A percentile compares a stretch with the other conserved stretches of the same genome.
Conservation (phyloP, 1,284 basidiomycete species). For the Malassezia obtusa region DNA sequence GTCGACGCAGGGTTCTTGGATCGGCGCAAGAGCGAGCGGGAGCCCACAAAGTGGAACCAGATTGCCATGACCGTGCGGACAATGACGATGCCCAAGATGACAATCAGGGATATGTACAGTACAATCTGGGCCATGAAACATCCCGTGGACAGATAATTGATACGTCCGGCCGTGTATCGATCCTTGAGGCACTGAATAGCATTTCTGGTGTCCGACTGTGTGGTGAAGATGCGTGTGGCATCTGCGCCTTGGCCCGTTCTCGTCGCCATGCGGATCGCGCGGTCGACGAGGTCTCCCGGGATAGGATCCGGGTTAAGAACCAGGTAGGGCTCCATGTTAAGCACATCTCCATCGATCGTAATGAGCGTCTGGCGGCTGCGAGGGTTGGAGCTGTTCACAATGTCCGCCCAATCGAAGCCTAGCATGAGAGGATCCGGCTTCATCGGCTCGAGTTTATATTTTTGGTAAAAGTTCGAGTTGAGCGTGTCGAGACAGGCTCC, state of each 20-base stretch:
- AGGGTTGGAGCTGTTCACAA: slow-evolving; percentile 3
- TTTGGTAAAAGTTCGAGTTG: not conserved
- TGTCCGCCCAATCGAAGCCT: slow-evolving; percentile 43
- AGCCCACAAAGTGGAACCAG: slow-evolving; percentile 89
- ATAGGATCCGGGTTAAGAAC: slow-evolving; percentile 61
- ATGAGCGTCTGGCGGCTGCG: slow-evolving; percentile 21
- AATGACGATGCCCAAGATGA: slow-evolving; percentile 81
- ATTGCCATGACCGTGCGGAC: slow-evolving; percentile 92
- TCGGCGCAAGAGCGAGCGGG: slow-evolving; percentile 55
- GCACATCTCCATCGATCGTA: slow-evolving; percentile 83
- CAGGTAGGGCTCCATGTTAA: slow-evolving; percentile 80
- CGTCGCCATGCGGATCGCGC: slow-evolving; percentile 61
- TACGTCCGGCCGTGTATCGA: slow-evolving; percentile 63
- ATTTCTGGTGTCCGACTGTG: slow-evolving; percentile 18
- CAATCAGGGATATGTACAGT: slow-evolving; percentile 79
- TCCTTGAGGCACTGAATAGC: slow-evolving; percentile 38
- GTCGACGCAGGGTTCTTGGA: slow-evolving; percentile 16
- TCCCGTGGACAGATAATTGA: slow-evolving; percentile 90
- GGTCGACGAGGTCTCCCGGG: slow-evolving; percentile 67
- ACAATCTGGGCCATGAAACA: slow-evolving; percentile 85
- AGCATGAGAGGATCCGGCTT: slow-evolving; percentile 20
- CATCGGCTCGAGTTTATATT: not conserved
- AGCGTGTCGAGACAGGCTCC: slow-evolving; percentile 46
- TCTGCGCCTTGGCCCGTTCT: slow-evolving; percentile 62
- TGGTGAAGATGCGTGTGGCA: slow-evolving; percentile 56